Conservation (phyloP, 225 moss, liverwort and hornwort species). For the Rhytidiadelphus loreus region DNA sequence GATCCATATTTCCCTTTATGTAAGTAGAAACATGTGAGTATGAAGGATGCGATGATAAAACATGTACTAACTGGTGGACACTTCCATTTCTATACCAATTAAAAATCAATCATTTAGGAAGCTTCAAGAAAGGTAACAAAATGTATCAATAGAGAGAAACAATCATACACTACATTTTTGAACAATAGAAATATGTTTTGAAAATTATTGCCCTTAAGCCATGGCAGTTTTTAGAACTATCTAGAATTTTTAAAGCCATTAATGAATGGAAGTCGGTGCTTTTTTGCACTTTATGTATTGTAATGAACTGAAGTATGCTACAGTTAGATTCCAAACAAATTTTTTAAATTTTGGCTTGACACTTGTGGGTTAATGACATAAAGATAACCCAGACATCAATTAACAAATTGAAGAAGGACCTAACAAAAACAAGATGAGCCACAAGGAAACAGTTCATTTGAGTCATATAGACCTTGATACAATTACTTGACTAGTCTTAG, state of each 20-base stretch:
- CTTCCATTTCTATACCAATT: neutral
- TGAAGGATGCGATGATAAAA: neutral
- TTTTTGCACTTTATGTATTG: neutral
- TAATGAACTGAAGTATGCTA: neutral
- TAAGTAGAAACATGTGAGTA: neutral
- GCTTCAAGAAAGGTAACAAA: neutral
- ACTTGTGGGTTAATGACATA: neutral
- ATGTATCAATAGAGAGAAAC: neutral
- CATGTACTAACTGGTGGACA: neutral
- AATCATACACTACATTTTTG: neutral
- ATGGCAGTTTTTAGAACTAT: neutral
- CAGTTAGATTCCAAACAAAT: neutral
- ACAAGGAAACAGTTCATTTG: neutral
- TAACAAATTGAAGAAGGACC: neutral
- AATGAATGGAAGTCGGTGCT: neutral
- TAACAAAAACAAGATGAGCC: neutral
- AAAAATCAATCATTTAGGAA: neutral
- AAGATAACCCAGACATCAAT: neutral
- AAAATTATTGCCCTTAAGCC: neutral
- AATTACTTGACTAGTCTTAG: neutral
- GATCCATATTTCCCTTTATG: slow-evolving; percentile 77
- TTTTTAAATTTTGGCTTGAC: neutral
- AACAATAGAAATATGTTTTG: neutral
- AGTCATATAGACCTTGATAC: neutral
- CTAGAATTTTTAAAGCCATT: neutral